Conservation (phyloP, 805 yeast species). For the Komagataella phaffii region DNA sequence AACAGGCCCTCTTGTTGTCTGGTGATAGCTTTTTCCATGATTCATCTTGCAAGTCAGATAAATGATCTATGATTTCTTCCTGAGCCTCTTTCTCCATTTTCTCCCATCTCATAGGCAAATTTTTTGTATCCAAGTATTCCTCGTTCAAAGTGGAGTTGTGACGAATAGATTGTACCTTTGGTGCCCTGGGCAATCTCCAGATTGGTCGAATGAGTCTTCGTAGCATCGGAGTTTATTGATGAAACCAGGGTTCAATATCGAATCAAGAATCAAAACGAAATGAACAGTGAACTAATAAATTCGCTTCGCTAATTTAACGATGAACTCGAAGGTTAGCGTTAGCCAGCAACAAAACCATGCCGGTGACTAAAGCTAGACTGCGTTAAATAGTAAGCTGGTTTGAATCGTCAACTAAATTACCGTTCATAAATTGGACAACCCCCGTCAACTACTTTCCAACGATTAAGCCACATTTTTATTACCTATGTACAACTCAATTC, state of each 20-base stretch:
- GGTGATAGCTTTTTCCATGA: slow-evolving; percentile 24
- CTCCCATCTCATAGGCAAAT: slow-evolving; percentile 19
- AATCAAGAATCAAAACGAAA: neutral
- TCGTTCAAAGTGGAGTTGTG: neutral
- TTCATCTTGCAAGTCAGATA: slow-evolving; percentile 21
- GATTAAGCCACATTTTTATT: neutral
- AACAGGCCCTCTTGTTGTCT: slow-evolving; percentile 46
- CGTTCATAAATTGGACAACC: neutral
- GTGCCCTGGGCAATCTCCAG: neutral
- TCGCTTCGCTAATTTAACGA: neutral
- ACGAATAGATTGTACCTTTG: neutral
- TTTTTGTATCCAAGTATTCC: slow-evolving; percentile 15
- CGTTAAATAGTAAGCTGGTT: neutral
- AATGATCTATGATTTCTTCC: slow-evolving; percentile 20
- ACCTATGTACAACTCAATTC: neutral
- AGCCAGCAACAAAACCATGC: neutral
- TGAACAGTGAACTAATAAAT: no score
- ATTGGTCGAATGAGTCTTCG: neutral
- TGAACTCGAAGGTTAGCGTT: neutral
- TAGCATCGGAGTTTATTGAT: neutral
- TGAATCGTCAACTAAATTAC: no score
- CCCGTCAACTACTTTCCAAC: neutral
- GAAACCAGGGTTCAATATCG: neutral
- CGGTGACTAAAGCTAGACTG: neutral
- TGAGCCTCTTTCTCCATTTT: slow-evolving; percentile 18